Evolutionary conservation across 495 filamentous ascomycete species (phyloP), one percentile per base, ranked within the genome.

Genomic region (Wilcoxina mikolae): DNA sequence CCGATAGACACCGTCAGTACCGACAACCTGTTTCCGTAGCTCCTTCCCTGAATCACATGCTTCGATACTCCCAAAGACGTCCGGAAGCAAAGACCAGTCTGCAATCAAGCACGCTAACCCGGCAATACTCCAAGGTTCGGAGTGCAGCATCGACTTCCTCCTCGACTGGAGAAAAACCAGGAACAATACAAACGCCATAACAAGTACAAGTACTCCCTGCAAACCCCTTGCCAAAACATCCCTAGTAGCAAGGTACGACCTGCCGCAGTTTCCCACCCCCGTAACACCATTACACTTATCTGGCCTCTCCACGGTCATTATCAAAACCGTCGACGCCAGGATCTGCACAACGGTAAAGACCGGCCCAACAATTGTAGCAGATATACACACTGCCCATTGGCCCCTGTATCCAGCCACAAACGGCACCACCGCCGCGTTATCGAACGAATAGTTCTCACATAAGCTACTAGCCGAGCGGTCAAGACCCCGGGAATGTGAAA

Each of bases 401-500:
- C 43, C 22, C 12, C 43, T 15, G 15, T 23, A 17, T 12, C 15
- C 43, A 12, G 43, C 43, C 3, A 17, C 15, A 3, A 46, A 20
- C 1, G 43, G 43, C 15, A 25, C 22, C 11, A 25, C 15, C 3
- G n/a, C n/a, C 17, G 43, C 43, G 9, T 46, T 46, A 25, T 39
- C 35, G 20, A 39, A 39, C 35, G 20, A 39, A 12, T 15, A 39
- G 4, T 39, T 39, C 4, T 39, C 1, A 39, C 12, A 15, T 18
- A 39, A 22, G n/a, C n/a, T n/a, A n/a, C n/a, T n/a, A 15, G 43
- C n/a, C 9, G 15, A 15, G 22, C 15, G 24, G 43, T 15, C 12
- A 46, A 22, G n/a, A 25, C 43, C 43, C 1, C 3, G 12, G 9
- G 58, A 56, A 17, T 24, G 15, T 7, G 58, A 59, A 2, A 51